phyloP scores from a whole-genome alignment of 176 grass and related monocot species.

The Phoenix dactylifera region DNA sequence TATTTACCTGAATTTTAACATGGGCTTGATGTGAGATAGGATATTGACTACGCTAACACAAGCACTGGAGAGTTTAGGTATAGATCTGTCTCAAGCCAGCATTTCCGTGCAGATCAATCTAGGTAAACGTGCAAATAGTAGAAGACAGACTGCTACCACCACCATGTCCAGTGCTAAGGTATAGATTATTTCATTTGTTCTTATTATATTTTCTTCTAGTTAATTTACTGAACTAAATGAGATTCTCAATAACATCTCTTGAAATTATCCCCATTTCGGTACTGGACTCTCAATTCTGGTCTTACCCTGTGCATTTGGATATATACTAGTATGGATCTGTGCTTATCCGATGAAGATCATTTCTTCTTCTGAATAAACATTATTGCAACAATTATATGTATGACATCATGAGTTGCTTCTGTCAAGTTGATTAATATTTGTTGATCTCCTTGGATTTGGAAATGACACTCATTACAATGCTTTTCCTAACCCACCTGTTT shows the following conservation, averaged over 20 bases:
- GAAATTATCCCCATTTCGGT: not conserved
- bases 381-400: too few species aligned
- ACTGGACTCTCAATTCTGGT: too few species aligned
- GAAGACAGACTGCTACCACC: conserved; percentile 17
- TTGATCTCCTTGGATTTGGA: too few species aligned
- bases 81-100: conserved; percentile 58
- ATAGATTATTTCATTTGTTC: not conserved
- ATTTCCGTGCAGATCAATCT: conserved; percentile 58
- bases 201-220: not conserved
- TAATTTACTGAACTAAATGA: not conserved
- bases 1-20: not conserved
- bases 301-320: too few species aligned
- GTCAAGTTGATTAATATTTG: too few species aligned
- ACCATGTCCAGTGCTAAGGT: conserved; percentile 45
- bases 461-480: too few species aligned
- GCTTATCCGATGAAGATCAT: too few species aligned
- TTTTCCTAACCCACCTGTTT: too few species aligned
- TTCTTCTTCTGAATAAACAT: too few species aligned
- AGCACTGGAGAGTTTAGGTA: conserved; percentile 51
- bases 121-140: conserved; percentile 39
- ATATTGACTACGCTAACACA: conserved; percentile 44
- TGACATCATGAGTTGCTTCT: too few species aligned
- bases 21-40: conserved; percentile 14
- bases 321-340: too few species aligned
- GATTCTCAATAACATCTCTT: not conserved